Conservation (phyloP, 345 rosid species). For the Draba incana region DNA sequence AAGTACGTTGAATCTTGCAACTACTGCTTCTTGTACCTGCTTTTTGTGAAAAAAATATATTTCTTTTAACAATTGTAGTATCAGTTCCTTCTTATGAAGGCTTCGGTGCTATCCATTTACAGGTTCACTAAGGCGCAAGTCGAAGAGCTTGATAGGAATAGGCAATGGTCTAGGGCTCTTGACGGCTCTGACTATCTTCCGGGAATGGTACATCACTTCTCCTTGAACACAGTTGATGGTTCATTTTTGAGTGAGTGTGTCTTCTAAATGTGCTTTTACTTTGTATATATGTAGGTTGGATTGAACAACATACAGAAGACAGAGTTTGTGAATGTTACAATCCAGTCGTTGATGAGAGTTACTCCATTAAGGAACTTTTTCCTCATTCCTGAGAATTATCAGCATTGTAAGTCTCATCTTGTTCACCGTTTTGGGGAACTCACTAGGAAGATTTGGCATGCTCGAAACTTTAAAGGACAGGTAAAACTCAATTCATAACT, state of each 20-base stretch:
- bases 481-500: conserved; percentile 44
- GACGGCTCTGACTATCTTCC: conserved; percentile 99
- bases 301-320: conserved; percentile 94
- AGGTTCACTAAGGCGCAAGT: conserved; percentile 89
- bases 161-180: conserved; percentile 97
- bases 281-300: conserved; percentile 67
- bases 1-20: conserved; percentile 50
- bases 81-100: conserved; percentile 29
- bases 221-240: background rate
- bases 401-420: conserved; percentile 76
- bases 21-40: background rate
- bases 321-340: conserved; percentile 96
- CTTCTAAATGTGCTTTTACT: background rate
- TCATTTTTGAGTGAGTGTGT: background rate
- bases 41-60: background rate
- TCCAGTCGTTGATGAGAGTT: conserved; percentile 94
- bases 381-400: conserved; percentile 91
- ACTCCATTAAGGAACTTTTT: conserved; percentile 89
- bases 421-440: conserved; percentile 96
- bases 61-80: conserved; percentile 1
- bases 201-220: conserved; percentile 68
- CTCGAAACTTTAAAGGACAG: conserved; percentile 98
- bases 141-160: conserved; percentile 78
- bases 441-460: conserved; percentile 93
- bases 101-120: conserved; percentile 35